These are phyloP conservation scores for Massariosphaeria phaeospora DNA, from an alignment of 495 filamentous ascomycete genomes.

Conservation along the genomic window DNA sequence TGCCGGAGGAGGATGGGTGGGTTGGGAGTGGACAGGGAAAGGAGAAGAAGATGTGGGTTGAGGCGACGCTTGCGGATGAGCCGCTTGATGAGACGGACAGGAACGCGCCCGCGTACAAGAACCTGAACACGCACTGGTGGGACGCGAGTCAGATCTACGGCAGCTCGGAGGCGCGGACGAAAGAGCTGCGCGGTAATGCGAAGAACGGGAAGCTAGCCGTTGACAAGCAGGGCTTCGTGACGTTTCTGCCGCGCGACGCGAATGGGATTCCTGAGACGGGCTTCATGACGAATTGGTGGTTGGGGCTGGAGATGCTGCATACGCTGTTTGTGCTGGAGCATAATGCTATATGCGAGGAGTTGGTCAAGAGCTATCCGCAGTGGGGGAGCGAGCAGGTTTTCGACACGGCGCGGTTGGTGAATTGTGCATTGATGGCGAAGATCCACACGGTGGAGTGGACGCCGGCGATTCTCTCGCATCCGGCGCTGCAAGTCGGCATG, in stretches of 20 bases:
- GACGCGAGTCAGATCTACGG: conserved; percentile 47
- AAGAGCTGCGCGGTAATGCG: conserved; percentile 32
- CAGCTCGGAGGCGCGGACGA: conserved; percentile 39
- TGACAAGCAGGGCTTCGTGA: conserved; percentile 23
- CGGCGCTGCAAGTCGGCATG: conserved; percentile 42
- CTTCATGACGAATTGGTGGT: conserved; percentile 46
- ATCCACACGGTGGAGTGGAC: conserved; percentile 49
- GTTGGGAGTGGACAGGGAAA: conserved; percentile 3
- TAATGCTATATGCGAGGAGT: conserved; percentile 42
- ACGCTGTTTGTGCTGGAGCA: conserved; percentile 46
- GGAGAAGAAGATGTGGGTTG: conserved; percentile 34
- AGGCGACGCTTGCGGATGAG: conserved; percentile 34
- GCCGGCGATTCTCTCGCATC: conserved; percentile 45
- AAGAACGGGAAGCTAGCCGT: conserved; percentile 41
- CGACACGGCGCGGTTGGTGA: conserved; percentile 46
- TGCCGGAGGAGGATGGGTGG: conserved; percentile 38
- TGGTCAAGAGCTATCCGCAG: conserved; percentile 36
- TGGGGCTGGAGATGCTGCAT: conserved; percentile 40
- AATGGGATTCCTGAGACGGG: conserved; percentile 41
- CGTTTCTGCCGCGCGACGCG: conserved; percentile 40
- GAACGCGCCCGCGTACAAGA: conserved; percentile 41
- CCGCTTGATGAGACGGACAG: conserved; percentile 37
- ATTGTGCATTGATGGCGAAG: conserved; percentile 47
- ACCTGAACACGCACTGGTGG: conserved; percentile 46
- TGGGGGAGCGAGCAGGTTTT: conserved; percentile 42